These are phyloP conservation scores for Cupressus sempervirens DNA, from an alignment of 75 land plant genomes.

Conservation along the genomic window DNA sequence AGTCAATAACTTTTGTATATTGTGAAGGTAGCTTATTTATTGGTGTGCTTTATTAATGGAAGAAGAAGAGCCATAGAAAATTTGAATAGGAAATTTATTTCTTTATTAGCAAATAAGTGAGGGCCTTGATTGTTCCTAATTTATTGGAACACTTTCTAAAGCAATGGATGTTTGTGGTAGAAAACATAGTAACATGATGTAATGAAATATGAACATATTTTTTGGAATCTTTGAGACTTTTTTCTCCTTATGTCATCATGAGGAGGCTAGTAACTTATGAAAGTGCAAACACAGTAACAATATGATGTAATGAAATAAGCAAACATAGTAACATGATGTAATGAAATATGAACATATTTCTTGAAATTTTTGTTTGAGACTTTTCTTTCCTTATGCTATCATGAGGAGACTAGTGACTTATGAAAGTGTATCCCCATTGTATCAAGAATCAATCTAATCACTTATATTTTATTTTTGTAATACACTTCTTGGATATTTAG, in stretches of 20 bases:
- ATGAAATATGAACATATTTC: neutral
- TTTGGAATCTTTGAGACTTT: neutral
- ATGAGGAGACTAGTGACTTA: neutral
- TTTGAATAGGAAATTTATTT: neutral
- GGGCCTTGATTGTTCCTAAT: neutral
- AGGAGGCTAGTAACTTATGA: no score
- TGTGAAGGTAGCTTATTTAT: neutral
- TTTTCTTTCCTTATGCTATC: neutral
- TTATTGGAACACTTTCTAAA: neutral
- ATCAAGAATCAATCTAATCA: neutral
- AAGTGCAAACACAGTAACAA: no score
- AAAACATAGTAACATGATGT: neutral
- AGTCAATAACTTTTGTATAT: neutral
- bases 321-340: neutral
- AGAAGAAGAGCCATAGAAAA: neutral
- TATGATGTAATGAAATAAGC: neutral
- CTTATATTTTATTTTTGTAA: neutral
- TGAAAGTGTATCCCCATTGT: neutral
- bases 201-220: neutral
- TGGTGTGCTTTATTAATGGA: neutral
- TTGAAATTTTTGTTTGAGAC: neutral
- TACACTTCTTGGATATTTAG: conserved; percentile 28
- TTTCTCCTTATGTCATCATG: neutral
- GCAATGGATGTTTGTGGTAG: neutral
- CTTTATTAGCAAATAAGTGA: neutral